phyloP scores from a whole-genome alignment of 257 asterid species.

The Phtheirospermum japonicum region DNA sequence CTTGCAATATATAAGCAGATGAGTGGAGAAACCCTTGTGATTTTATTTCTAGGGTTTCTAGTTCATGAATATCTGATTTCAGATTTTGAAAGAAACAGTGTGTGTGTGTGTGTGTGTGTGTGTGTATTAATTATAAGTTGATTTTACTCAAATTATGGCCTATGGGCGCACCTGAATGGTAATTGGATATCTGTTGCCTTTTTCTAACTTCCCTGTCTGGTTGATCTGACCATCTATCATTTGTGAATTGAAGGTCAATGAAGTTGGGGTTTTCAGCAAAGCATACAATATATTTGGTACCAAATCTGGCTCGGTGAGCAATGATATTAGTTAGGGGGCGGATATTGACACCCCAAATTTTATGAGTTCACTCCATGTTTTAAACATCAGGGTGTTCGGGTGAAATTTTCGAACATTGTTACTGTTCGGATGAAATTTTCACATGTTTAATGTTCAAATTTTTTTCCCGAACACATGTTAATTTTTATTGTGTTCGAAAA shows the following conservation, averaged over 20 bases:
- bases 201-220: conserved; percentile 3
- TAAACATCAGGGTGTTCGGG: no score
- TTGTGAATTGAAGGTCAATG: conserved; percentile 48
- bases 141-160: neutral
- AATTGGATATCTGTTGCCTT: neutral
- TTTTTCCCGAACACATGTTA: no score
- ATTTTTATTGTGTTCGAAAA: no score
- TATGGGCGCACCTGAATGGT: neutral
- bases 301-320: conserved; percentile 58
- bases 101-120: no score
- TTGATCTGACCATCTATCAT: conserved; percentile 27
- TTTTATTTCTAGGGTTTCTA: neutral
- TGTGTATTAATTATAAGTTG: neutral
- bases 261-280: conserved; percentile 37
- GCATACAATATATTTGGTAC: conserved; percentile 42
- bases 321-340: no score
- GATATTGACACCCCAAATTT: no score
- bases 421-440: no score
- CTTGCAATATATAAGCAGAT: neutral
- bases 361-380: no score
- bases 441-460: no score
- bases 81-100: neutral
- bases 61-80: neutral
- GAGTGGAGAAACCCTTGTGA: conserved; percentile 14
- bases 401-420: no score